Conservation (phyloP, 208 protist species). For the Acanthamoeba healyi region DNA sequence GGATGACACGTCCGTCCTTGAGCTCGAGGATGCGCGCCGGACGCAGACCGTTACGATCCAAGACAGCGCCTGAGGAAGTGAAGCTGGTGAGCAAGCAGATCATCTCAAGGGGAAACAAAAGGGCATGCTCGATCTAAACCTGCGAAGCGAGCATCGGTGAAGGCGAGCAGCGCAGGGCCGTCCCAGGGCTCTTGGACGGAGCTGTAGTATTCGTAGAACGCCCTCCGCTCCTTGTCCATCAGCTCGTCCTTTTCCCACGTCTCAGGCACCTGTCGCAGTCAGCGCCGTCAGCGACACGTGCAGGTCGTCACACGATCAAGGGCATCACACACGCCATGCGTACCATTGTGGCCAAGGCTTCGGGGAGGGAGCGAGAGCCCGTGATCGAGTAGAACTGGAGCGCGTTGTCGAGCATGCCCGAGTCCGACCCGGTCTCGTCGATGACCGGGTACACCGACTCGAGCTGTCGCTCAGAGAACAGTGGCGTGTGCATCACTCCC, state of each 20-base stretch:
- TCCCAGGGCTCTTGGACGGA: constrained; percentile 93
- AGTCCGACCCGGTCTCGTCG: constrained; percentile 87
- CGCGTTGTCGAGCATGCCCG: constrained; percentile 90
- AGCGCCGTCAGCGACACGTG: constrained; percentile 82
- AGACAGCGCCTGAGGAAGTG: constrained; percentile 80
- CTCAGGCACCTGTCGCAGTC: constrained; percentile 92
- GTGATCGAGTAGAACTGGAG: constrained; percentile 85
- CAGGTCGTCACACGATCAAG: neutral
- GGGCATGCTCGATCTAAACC: constrained; percentile 70
- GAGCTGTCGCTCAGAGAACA: constrained; percentile 77
- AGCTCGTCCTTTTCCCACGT: constrained; percentile 87
- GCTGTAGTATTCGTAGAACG: constrained; percentile 90
- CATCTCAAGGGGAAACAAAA: neutral
- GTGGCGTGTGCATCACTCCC: constrained; percentile 79
- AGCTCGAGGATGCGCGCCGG: constrained; percentile 89
- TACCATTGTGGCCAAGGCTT: constrained; percentile 61
- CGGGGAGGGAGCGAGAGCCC: neutral
- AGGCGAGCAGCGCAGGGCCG: constrained; percentile 91
- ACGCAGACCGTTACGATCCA: constrained; percentile 93
- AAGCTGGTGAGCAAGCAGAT: neutral
- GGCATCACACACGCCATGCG: neutral
- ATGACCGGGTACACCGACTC: constrained; percentile 85
- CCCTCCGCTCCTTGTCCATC: constrained; percentile 78
- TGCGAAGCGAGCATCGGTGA: constrained; percentile 90
- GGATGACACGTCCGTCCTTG: constrained; percentile 88